Percentiles rank a stretch among this genome's conserved stretches.
Conservation (phyloP, 495 filamentous ascomycete species). For the Clavariopsis aquatica region DNA sequence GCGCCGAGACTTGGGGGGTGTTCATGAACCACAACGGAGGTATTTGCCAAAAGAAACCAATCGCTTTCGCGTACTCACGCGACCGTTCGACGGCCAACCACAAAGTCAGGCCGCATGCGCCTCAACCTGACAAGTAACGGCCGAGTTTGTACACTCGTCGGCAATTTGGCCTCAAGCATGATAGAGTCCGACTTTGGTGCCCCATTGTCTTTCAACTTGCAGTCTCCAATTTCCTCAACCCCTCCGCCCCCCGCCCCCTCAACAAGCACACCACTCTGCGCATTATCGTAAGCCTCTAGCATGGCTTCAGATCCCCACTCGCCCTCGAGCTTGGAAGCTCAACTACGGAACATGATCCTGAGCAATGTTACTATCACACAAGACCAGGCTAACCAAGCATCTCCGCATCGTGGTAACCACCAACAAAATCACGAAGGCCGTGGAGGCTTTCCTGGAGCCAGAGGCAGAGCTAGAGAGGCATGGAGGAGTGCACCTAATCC, state of each 20-base stretch:
- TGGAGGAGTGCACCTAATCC: neutral
- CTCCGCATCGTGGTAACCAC: conserved; percentile 10
- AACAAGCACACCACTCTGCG: neutral
- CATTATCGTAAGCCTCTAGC: neutral
- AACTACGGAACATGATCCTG: conserved; percentile 51
- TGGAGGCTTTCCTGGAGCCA: neutral
- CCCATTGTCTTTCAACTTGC: neutral
- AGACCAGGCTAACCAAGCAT: neutral
- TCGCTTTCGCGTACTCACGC: neutral
- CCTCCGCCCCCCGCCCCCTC: neutral
- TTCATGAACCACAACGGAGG: neutral
- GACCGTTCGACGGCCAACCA: neutral
- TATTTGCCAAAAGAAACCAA: neutral
- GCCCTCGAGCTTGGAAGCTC: conserved; percentile 43
- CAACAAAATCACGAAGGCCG: conserved; percentile 12
- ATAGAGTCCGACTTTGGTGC: neutral
- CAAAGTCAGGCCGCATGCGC: neutral
- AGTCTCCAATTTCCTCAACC: neutral
- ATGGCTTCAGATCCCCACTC: neutral
- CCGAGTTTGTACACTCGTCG: neutral
- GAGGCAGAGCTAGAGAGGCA: neutral
- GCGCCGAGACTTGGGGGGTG: neutral
- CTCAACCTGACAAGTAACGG: neutral
- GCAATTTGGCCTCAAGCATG: neutral
- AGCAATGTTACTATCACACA: conserved; percentile 41